Evolutionary conservation across 176 grass and related monocot species (phyloP).

Genomic region (Hordeum marinum): DNA sequence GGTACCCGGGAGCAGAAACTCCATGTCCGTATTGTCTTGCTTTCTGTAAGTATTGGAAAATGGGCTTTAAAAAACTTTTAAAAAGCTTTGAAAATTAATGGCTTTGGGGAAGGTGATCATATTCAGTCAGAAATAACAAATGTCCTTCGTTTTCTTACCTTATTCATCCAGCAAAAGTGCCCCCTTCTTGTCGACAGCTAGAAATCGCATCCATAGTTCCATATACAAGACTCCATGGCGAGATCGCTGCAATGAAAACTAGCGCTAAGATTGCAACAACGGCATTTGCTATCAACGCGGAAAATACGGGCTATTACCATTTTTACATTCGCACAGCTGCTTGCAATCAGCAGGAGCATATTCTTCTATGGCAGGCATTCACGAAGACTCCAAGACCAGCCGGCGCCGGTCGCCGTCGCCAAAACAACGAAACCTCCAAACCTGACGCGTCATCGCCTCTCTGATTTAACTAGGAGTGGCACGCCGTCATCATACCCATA

Average conservation of each 20-base stretch:
- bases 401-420: neutral
- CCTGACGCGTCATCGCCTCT: neutral
- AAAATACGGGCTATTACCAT: too few relatives aligned
- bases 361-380: constrained; percentile 2
- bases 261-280: neutral
- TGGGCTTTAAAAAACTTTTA: too few relatives aligned
- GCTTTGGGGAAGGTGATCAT: too few relatives aligned
- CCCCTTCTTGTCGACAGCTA: too few relatives aligned
- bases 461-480: neutral
- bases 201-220: neutral
- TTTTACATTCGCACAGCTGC: neutral
- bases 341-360: neutral
- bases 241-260: neutral
- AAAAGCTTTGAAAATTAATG: too few relatives aligned
- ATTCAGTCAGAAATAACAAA: too few relatives aligned
- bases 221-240: neutral
- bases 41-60: too few relatives aligned
- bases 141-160: too few relatives aligned
- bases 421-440: neutral
- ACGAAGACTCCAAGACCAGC: neutral
- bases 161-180: too few relatives aligned
- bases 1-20: too few relatives aligned
- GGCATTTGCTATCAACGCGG: neutral
- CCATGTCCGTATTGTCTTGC: too few relatives aligned
- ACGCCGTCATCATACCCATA: neutral